Conservation (phyloP, 208 protist genomes). For the Trypanosoma platydactyli region DNA sequence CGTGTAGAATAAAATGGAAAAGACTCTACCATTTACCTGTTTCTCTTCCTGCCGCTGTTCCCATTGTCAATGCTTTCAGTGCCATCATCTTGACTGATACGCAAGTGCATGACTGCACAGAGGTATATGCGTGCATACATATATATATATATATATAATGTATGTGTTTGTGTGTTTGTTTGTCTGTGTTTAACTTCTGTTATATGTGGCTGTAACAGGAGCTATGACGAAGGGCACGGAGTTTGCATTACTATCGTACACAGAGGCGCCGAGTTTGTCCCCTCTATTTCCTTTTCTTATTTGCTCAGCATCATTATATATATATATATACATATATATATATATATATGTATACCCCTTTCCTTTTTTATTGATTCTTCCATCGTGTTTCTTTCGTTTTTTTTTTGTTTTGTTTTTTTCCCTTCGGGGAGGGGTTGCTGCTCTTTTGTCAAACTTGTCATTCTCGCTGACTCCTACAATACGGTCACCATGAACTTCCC, state of each 20-base stretch:
- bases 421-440: neutral
- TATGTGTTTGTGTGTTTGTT: neutral
- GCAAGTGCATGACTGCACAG: too few relatives aligned
- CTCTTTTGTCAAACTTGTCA: too few relatives aligned
- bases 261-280: neutral
- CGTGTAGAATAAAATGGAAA: too few relatives aligned
- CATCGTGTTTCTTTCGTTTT: conserved; percentile 8
- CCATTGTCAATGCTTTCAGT: too few relatives aligned
- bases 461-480: too few relatives aligned
- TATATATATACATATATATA: neutral
- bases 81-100: too few relatives aligned
- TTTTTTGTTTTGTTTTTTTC: conserved; percentile 9
- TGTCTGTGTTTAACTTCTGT: too few relatives aligned
- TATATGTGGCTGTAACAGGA: neutral
- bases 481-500: too few relatives aligned
- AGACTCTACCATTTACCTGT: too few relatives aligned
- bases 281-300: neutral
- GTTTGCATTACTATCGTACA: neutral
- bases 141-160: conserved; percentile 1
- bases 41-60: too few relatives aligned
- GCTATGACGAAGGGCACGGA: neutral
- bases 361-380: conserved; percentile 4
- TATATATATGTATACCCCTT: neutral
- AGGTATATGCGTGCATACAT: neutral
- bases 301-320: neutral